phyloP scores from a whole-genome alignment of 2,329 filamentous ascomycete genomes.

The Aspergillus fijiensis region DNA sequence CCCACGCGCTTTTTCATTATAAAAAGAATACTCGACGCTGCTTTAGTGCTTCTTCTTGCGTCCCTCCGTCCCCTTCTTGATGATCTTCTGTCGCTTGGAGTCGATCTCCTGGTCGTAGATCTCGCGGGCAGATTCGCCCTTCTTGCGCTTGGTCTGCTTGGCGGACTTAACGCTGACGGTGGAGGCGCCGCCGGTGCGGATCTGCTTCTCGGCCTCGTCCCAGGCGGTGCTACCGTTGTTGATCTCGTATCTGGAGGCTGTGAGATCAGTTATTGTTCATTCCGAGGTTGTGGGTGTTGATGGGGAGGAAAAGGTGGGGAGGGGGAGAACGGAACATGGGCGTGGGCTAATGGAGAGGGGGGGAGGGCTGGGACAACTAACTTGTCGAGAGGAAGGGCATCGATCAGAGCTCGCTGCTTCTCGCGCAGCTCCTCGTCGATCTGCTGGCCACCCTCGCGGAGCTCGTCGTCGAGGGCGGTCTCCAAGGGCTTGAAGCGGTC shows the following conservation, averaged over 20 bases:
- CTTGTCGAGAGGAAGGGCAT: slow-evolving; percentile 84
- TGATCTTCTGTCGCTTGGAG: slow-evolving; percentile 45
- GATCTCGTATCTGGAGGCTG: slow-evolving; percentile 44
- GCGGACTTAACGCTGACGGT: slow-evolving; percentile 77
- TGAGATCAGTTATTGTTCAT: slow-evolving; percentile 43
- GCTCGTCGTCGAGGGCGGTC: slow-evolving; percentile 72
- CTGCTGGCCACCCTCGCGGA: slow-evolving; percentile 79
- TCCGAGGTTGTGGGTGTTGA: slow-evolving; percentile 7
- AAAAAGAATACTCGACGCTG: too few species aligned
- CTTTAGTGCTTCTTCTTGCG: slow-evolving; percentile 31
- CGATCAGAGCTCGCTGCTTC: slow-evolving; percentile 84
- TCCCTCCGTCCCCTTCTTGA: slow-evolving; percentile 46
- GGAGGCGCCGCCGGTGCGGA: slow-evolving; percentile 55
- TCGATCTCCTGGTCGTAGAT: slow-evolving; percentile 47
- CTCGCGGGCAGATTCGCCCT: slow-evolving; percentile 54
- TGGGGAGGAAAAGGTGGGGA: not conserved
- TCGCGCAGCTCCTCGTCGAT: slow-evolving; percentile 68
- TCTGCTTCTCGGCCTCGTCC: slow-evolving; percentile 70
- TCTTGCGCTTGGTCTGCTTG: slow-evolving; percentile 72
- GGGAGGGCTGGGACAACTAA: slow-evolving; percentile 48
- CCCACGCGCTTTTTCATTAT: not conserved
- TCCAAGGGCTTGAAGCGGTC: slow-evolving; percentile 70
- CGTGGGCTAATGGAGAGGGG: not conserved
- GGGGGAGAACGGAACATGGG: not conserved
- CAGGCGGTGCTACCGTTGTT: slow-evolving; percentile 52